Conservation (phyloP, 371 early-diverging fungal species). For the Chytridium lagenaria region DNA sequence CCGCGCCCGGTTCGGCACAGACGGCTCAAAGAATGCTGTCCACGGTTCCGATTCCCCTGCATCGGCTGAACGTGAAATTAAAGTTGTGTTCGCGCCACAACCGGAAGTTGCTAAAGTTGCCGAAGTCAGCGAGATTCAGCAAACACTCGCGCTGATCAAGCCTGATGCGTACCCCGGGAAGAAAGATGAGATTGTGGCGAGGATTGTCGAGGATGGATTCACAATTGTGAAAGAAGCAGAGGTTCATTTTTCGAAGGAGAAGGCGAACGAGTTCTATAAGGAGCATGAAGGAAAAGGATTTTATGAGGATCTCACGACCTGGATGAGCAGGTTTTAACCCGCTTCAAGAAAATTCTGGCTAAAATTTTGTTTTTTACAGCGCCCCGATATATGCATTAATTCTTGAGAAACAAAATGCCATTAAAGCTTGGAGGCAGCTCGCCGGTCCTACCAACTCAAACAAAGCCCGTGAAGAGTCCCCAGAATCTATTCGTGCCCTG, state of each 20-base stretch:
- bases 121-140: neutral
- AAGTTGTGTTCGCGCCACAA: slow-evolving; percentile 49
- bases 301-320: slow-evolving; percentile 66
- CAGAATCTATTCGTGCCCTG: slow-evolving; percentile 58
- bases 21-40: slow-evolving; percentile 73
- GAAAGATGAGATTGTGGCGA: slow-evolving; percentile 63
- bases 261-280: slow-evolving; percentile 68
- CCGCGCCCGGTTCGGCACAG: slow-evolving; percentile 69
- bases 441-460: slow-evolving; percentile 80
- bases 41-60: slow-evolving; percentile 80
- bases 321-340: slow-evolving; percentile 69
- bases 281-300: slow-evolving; percentile 76
- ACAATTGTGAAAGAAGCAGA: slow-evolving; percentile 65
- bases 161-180: slow-evolving; percentile 65
- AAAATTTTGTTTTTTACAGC: slow-evolving; percentile 62
- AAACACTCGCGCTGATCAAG: slow-evolving; percentile 68
- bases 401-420: slow-evolving; percentile 67
- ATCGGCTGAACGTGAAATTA: slow-evolving; percentile 75
- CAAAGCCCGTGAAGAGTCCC: slow-evolving; percentile 66
- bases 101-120: too few species aligned
- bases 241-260: slow-evolving; percentile 56
- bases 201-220: slow-evolving; percentile 64
- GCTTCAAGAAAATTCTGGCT: neutral
- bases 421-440: slow-evolving; percentile 72
- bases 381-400: slow-evolving; percentile 74